phyloP scores from a whole-genome alignment of 176 grass and related monocot species.

The Musa schizocarpa region DNA sequence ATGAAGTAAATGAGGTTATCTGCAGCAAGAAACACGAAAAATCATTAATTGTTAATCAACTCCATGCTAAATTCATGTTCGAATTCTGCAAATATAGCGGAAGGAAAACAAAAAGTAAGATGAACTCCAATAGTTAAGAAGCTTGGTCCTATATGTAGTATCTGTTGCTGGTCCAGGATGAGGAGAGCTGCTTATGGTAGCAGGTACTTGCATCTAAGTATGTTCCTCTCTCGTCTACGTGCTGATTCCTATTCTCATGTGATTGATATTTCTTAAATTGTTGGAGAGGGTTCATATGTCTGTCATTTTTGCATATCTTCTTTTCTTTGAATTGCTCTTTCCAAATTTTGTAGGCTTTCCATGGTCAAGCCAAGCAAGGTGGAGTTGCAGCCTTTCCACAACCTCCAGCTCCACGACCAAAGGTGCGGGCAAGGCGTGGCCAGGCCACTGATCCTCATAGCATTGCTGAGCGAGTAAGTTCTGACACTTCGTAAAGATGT shows the following conservation, averaged over 20 bases:
- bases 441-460: slow-evolving; percentile 97
- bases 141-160: neutral
- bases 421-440: slow-evolving; percentile 87
- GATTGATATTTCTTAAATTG: neutral
- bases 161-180: neutral
- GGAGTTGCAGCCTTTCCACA: slow-evolving; percentile 36
- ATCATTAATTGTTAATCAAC: no score
- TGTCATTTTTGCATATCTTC: neutral
- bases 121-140: neutral
- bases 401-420: slow-evolving; percentile 65
- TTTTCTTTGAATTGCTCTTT: neutral
- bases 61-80: neutral
- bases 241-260: neutral
- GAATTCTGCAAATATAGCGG: neutral
- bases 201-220: neutral
- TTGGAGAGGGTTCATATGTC: neutral
- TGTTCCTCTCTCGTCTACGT: neutral
- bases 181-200: no score
- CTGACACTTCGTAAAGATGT: neutral
- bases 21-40: no score
- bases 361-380: slow-evolving; percentile 55
- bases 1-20: no score
- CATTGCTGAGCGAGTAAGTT: slow-evolving; percentile 73
- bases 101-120: neutral
- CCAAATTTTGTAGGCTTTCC: slow-evolving; percentile 37